Conservation (phyloP, 352 stramenopile species). For the Vaucheria bursata region DNA sequence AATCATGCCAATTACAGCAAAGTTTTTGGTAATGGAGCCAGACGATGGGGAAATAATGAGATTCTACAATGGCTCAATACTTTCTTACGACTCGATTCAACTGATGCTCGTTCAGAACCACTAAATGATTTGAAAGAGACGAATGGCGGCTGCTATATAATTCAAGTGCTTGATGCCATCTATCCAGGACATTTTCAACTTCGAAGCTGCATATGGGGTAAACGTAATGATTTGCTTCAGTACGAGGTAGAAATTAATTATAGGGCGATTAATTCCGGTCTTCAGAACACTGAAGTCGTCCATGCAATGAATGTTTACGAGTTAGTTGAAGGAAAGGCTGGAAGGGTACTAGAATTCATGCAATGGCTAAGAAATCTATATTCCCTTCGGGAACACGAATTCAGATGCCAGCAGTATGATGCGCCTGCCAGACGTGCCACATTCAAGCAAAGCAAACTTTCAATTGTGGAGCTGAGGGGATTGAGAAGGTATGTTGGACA, state of each 20-base stretch:
- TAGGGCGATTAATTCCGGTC: background rate
- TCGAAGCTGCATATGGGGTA: background rate
- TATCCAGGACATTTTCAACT: background rate
- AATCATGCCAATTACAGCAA: too few relatives aligned
- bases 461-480: background rate
- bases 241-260: slow-evolving; percentile 6
- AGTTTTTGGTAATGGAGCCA: background rate
- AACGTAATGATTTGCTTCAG: background rate
- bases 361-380: background rate
- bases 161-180: slow-evolving; percentile 1
- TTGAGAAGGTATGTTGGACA: background rate
- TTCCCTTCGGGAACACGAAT: background rate
- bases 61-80: background rate
- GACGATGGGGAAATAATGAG: background rate
- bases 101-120: background rate
- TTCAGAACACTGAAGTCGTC: background rate
- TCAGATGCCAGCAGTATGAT: background rate
- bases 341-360: background rate
- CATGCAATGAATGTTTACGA: background rate
- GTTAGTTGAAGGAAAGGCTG: background rate
- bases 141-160: background rate
- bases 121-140: background rate
- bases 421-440: background rate
- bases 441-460: background rate
- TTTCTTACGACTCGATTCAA: background rate